These are phyloP conservation scores for Wallacemonas sp. DNA, from an alignment of 208 protist species.

Conservation along the genomic window DNA sequence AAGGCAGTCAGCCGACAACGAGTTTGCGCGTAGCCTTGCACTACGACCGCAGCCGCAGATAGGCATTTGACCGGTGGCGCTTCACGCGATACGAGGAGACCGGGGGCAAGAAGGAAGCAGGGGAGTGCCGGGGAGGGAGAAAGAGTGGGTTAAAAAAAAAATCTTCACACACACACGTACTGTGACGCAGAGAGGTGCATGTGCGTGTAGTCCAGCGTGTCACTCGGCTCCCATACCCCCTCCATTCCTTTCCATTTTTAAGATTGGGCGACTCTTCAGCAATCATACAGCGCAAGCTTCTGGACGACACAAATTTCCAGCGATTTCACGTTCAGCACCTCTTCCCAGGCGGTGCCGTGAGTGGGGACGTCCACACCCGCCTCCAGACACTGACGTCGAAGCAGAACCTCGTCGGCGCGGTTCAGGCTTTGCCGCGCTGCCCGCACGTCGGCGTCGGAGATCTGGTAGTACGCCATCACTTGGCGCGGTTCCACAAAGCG, in stretches of 20 bases:
- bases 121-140: no score
- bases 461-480: slow-evolving; percentile 20
- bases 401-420: neutral
- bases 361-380: neutral
- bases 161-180: no score
- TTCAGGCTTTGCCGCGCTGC: slow-evolving; percentile 16
- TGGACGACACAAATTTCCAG: slow-evolving; percentile 64
- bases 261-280: slow-evolving; percentile 9
- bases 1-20: no score
- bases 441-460: slow-evolving; percentile 21
- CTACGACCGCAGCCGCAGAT: no score
- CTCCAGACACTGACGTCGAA: neutral
- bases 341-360: neutral
- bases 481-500: slow-evolving; percentile 1
- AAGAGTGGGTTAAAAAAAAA: no score
- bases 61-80: no score
- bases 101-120: no score
- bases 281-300: slow-evolving; percentile 38
- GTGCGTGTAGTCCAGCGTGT: no score
- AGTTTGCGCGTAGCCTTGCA: no score
- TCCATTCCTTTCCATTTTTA: neutral
- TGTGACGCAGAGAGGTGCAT: no score
- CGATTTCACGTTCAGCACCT: slow-evolving; percentile 10
- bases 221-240: no score
- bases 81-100: no score